Conservation (phyloP, 768 basidiomycete genomes). For the Boletus rubropictus region DNA sequence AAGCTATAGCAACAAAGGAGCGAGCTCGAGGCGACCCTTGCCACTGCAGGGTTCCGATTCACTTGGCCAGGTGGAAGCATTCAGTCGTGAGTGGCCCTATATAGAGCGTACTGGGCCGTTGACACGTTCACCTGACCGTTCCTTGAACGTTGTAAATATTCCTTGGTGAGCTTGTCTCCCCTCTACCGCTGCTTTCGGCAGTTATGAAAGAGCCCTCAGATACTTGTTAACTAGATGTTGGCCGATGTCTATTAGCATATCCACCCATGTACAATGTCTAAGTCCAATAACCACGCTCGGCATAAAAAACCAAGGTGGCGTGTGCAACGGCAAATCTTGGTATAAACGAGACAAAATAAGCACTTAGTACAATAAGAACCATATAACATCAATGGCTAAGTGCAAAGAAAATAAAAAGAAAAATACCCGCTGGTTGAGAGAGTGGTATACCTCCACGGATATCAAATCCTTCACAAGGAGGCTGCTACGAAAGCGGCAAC, state of each 20-base stretch:
- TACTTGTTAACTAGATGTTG: too few species aligned
- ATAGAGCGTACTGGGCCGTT: too few species aligned
- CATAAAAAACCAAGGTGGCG: conserved; percentile 2
- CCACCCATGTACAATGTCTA: not conserved
- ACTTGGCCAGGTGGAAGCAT: too few species aligned
- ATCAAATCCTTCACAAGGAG: conserved; percentile 20
- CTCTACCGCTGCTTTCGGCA: conserved; percentile 2
- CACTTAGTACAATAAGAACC: conserved; percentile 7
- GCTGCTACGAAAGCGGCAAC: conserved; percentile 30
- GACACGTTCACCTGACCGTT: too few species aligned
- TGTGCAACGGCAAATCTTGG: conserved; percentile 7
- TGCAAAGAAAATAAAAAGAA: conserved; percentile 15
- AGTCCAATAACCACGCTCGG: not conserved
- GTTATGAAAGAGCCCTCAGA: conserved; percentile 3
- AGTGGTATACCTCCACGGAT: conserved; percentile 14
- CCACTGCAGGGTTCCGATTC: too few species aligned
- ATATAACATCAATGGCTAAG: conserved; percentile 9
- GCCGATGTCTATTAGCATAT: conserved; percentile 2
- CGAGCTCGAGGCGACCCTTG: too few species aligned
- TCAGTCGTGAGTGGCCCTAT: too few species aligned
- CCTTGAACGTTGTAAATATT: too few species aligned
- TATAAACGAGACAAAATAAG: conserved; percentile 20
- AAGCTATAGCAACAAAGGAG: too few species aligned
- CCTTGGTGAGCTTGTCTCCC: too few species aligned
- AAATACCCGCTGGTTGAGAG: conserved; percentile 13